A percentile compares a stretch with the other conserved stretches of the same genome.
Conservation (phyloP, 495 filamentous ascomycete species). For the Xylaria venustula region DNA sequence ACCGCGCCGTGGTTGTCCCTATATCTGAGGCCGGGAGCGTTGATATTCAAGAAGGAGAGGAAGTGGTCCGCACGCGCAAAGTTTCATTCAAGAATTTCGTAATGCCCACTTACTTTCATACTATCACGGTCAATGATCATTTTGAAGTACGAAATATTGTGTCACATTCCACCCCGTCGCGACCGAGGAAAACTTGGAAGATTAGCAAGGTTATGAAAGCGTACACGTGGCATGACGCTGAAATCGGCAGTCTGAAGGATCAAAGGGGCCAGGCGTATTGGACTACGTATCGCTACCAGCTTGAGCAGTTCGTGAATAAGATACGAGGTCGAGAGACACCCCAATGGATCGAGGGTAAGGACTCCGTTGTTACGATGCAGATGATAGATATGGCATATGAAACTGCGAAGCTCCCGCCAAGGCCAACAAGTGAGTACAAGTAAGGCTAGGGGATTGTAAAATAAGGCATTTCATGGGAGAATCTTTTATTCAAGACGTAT, state of each 20-base stretch:
- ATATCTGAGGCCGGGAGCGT: slow-evolving; percentile 23
- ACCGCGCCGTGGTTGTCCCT: slow-evolving; percentile 29
- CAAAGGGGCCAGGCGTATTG: slow-evolving; percentile 45
- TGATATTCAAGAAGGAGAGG: slow-evolving; percentile 35
- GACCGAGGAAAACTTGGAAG: no score
- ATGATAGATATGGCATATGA: slow-evolving; percentile 54
- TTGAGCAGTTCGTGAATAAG: slow-evolving; percentile 58
- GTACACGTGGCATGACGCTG: slow-evolving; percentile 41
- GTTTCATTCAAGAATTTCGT: slow-evolving; percentile 45
- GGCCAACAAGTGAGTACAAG: slow-evolving; percentile 40
- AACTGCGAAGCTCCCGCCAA: slow-evolving; percentile 43
- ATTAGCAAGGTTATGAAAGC: no score
- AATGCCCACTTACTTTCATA: slow-evolving; percentile 42
- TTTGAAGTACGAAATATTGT: slow-evolving; percentile 39
- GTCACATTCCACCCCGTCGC: no score
- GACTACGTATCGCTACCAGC: slow-evolving; percentile 51
- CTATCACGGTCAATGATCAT: slow-evolving; percentile 50
- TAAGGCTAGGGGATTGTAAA: no score
- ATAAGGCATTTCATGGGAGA: no score
- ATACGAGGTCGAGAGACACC: slow-evolving; percentile 46
- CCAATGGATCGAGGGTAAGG: slow-evolving; percentile 50
- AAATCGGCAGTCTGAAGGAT: slow-evolving; percentile 14
- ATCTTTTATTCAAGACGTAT: no score
- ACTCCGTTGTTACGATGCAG: slow-evolving; percentile 52
- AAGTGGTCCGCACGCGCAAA: slow-evolving; percentile 38